Percentiles rank a stretch among this genome's conserved stretches.
phyloP scores from a whole-genome alignment of 1,284 basidiomycete genomes.

The Ceratobasidium sp. region DNA sequence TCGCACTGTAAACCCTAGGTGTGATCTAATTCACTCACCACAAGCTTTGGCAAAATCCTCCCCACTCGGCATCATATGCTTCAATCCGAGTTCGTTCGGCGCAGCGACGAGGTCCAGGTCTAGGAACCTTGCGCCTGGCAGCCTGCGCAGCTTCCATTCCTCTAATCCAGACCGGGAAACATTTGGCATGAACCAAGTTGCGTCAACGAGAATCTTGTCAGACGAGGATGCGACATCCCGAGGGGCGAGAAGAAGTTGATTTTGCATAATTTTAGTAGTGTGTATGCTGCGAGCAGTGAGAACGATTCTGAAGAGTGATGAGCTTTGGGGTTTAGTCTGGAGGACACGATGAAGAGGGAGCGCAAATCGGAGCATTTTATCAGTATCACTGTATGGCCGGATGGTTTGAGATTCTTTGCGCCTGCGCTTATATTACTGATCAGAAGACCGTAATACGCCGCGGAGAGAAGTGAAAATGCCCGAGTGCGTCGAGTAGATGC shows the following conservation, averaged over 20 bases:
- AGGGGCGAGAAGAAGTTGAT: slow-evolving; percentile 42
- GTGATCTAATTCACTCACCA: slow-evolving; percentile 65
- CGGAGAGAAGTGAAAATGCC: slow-evolving; percentile 1
- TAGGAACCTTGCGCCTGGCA: slow-evolving; percentile 83
- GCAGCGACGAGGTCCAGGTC: slow-evolving; percentile 87
- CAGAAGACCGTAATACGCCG: slow-evolving; percentile 28
- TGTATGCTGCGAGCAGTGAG: slow-evolving; percentile 18
- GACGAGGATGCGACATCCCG: slow-evolving; percentile 48
- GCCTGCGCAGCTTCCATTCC: slow-evolving; percentile 64
- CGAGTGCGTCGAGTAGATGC: slow-evolving; percentile 2
- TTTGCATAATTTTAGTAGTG: slow-evolving; percentile 27
- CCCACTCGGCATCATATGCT: slow-evolving; percentile 92
- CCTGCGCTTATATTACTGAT: slow-evolving; percentile 42
- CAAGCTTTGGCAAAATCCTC: slow-evolving; percentile 84
- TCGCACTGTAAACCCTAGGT: neutral
- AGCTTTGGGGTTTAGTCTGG: neutral
- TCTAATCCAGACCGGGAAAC: slow-evolving; percentile 75
- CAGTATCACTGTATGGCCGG: neutral
- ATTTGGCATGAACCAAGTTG: slow-evolving; percentile 92
- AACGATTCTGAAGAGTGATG: slow-evolving; percentile 1
- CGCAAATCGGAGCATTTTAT: slow-evolving; percentile 42
- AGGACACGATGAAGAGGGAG: slow-evolving; percentile 2
- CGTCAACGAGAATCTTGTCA: slow-evolving; percentile 74
- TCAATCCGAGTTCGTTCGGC: slow-evolving; percentile 76
- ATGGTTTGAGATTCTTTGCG: slow-evolving; percentile 30